phyloP scores from a whole-genome alignment of 1,284 basidiomycete species.

The Schizophyllum amplum region DNA sequence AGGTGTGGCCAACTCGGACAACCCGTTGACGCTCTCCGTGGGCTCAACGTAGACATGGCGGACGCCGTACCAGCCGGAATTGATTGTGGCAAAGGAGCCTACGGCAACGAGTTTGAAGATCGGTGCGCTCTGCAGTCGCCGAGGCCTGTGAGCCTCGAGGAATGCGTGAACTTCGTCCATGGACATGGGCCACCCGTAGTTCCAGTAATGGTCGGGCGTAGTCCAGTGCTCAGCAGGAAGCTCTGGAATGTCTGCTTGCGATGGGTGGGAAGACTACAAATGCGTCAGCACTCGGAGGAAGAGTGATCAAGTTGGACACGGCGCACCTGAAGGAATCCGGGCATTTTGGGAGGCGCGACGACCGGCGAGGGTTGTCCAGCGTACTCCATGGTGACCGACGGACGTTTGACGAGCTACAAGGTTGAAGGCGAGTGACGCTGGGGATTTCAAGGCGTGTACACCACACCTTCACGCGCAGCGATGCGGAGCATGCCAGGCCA shows the following conservation, averaged over 20 bases:
- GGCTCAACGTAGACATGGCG: not conserved
- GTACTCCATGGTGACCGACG: too few relatives aligned
- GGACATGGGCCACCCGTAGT: not conserved
- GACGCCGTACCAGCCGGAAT: not conserved
- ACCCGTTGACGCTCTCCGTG: not conserved
- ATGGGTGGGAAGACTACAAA: too few relatives aligned
- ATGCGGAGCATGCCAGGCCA: too few relatives aligned
- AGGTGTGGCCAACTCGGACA: not conserved
- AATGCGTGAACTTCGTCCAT: not conserved
- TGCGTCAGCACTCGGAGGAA: too few relatives aligned
- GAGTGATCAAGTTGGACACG: too few relatives aligned
- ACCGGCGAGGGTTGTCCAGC: too few relatives aligned
- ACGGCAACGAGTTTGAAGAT: not conserved
- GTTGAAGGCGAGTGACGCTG: too few relatives aligned
- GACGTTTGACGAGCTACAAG: too few relatives aligned
- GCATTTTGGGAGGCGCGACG: too few relatives aligned
- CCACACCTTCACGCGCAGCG: too few relatives aligned
- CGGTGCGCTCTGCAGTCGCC: not conserved
- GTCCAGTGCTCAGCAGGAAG: not conserved
- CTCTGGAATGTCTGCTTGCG: not conserved
- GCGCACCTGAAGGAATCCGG: too few relatives aligned
- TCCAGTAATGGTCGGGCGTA: not conserved
- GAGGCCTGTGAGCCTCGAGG: not conserved
- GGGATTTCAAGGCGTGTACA: too few relatives aligned
- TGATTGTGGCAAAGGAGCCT: not conserved